phyloP scores from a whole-genome alignment of 208 protist genomes.

The Trypanosoma platydactyli region DNA sequence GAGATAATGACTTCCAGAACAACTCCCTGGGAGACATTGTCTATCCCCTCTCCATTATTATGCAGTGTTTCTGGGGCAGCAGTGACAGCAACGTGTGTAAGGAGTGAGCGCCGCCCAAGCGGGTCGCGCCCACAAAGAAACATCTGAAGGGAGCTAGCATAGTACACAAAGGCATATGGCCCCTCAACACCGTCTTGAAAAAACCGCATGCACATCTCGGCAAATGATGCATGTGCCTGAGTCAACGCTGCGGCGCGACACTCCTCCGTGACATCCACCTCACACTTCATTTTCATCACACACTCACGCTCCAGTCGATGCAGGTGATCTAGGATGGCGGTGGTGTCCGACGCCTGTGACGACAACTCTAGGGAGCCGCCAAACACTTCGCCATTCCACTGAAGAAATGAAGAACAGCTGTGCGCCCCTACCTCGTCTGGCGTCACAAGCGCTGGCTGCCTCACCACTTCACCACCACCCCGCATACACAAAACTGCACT shows the following conservation, averaged over 20 bases:
- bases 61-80: too few species aligned
- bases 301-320: constrained; percentile 55
- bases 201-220: constrained; percentile 52
- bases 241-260: constrained; percentile 12
- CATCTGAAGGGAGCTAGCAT: constrained; percentile 53
- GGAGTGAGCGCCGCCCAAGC: constrained; percentile 84
- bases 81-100: constrained; percentile 49
- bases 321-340: constrained; percentile 55
- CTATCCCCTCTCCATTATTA: not conserved
- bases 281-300: constrained; percentile 3
- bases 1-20: constrained; percentile 69
- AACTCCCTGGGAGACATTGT: not conserved
- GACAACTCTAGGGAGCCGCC: constrained; percentile 62
- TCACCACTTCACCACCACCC: constrained; percentile 39
- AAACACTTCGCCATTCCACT: constrained; percentile 91
- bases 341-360: constrained; percentile 73
- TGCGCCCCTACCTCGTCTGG: not conserved
- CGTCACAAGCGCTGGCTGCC: constrained; percentile 67
- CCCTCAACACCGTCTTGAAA: constrained; percentile 78
- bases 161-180: constrained; percentile 85
- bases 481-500: constrained; percentile 70
- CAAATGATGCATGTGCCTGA: constrained; percentile 52
- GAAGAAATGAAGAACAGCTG: constrained; percentile 36
- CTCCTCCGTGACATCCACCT: not conserved
- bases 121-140: constrained; percentile 88